These are phyloP conservation scores for Coemansia sp. DNA, from an alignment of 192 early-diverging fungal genomes.

Conservation along the genomic window DNA sequence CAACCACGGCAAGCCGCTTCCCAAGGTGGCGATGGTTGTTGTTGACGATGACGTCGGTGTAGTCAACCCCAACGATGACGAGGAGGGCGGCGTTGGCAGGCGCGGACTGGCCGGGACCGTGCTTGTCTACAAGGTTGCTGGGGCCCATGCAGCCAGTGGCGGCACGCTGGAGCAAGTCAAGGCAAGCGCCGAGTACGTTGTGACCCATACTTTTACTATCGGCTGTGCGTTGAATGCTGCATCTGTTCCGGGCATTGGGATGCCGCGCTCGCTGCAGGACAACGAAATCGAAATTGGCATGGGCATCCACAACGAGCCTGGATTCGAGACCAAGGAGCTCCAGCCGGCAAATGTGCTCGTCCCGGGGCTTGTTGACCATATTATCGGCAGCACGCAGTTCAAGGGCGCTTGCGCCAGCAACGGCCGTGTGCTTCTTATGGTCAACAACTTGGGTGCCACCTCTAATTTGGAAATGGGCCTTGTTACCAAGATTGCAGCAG, in stretches of 20 bases:
- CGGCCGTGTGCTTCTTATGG: constrained; percentile 62
- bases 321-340: constrained; percentile 59
- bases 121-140: constrained; percentile 81
- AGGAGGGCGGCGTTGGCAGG: constrained; percentile 68
- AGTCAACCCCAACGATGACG: constrained; percentile 57
- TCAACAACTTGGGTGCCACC: constrained; percentile 83
- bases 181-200: constrained; percentile 57
- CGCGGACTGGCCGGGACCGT: constrained; percentile 79
- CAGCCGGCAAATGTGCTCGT: constrained; percentile 57
- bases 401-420: constrained; percentile 22
- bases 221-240: constrained; percentile 75
- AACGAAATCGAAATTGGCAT: constrained; percentile 71
- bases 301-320: constrained; percentile 87
- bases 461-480: constrained; percentile 71
- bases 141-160: constrained; percentile 65
- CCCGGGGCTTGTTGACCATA: constrained; percentile 56
- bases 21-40: constrained; percentile 68
- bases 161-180: constrained; percentile 61
- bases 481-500: constrained; percentile 68
- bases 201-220: constrained; percentile 71
- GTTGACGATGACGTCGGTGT: constrained; percentile 87
- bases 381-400: constrained; percentile 52
- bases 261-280: constrained; percentile 56
- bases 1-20: constrained; percentile 39
- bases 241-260: constrained; percentile 67